Evolutionary conservation across 2,329 filamentous ascomycete species (phyloP), one percentile per base, ranked within the genome.

Genomic region (Talaromyces sp.): DNA sequence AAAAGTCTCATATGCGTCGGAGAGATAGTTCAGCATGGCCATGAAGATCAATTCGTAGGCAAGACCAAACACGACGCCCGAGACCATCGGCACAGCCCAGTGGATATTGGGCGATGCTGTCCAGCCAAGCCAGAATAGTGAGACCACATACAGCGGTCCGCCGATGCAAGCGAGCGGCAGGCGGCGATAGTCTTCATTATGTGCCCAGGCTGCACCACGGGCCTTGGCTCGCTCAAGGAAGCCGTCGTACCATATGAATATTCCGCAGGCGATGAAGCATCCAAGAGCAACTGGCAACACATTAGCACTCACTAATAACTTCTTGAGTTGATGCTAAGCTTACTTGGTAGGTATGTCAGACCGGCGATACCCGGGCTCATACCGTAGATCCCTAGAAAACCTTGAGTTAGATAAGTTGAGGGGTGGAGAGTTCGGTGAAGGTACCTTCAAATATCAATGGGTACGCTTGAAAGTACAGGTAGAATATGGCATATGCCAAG

Each of bases 391-490:
- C 67, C 71, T 70, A 55, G n/a, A 10, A 26, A 29, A 77, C 53
- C 85, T 10, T 26, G 7, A 35, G 3, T n/a, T 26, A n/a, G 2
- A 88, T 0, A 82, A 19, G 17, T 2, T 27, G 0, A 3, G 11
- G 8, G 17, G 26, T 12, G 14, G 3, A 11, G 35, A 6, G 7
- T n/a, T 11, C 14, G 11, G n/a, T 1, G 11, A 3, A 14, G 59
- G 9, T 55, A 62, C 70, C 69, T 63, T 82, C 78, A 72, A 90
- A 92, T 65, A 91, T 88, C 63, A 86, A 79, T 5, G 86, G 85
- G 69, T 87, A 92, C 10, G 88, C 87, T 72, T 91, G 85, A 65
- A 92, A 91, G 69, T 87, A 90, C 73, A 92, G 88, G 78, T 85
- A 87, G 65, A 86, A 85, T 62, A 87, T 83, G 2, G 79, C 82